Conservation (phyloP, 352 stramenopile species). For the Blastocystis sp. region DNA sequence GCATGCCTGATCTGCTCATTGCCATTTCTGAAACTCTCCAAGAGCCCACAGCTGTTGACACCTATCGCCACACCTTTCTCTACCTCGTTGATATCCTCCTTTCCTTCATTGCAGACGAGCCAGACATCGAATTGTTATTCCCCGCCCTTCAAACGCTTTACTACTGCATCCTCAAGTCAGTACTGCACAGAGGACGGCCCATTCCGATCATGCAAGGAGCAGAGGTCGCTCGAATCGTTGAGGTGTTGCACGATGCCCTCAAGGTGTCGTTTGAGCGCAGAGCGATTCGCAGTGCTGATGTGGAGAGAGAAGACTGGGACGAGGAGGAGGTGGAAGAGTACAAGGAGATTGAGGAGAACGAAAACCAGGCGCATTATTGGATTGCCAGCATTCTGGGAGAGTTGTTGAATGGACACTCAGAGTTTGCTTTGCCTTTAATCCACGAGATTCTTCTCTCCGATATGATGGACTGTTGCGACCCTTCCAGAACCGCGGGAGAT, state of each 20-base stretch:
- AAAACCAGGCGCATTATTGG: conserved; percentile 11
- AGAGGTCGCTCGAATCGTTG: background rate
- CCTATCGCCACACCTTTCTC: conserved; percentile 15
- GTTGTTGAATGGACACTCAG: background rate
- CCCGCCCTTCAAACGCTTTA: conserved; percentile 27
- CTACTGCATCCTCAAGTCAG: background rate
- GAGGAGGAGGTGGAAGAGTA: conserved; percentile 59
- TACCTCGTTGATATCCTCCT: conserved; percentile 33
- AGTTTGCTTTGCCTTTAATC: background rate
- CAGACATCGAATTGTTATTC: conserved; percentile 9
- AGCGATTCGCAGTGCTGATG: background rate
- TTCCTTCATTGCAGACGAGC: conserved; percentile 19
- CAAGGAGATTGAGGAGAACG: conserved; percentile 29
- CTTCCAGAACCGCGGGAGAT: conserved; percentile 21
- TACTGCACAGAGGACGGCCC: background rate
- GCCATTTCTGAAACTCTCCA: background rate
- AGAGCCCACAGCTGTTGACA: background rate
- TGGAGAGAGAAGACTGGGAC: conserved; percentile 48
- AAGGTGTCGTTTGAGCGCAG: conserved; percentile 3
- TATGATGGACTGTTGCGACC: background rate
- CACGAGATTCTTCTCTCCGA: conserved; percentile 47
- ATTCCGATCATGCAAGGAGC: background rate
- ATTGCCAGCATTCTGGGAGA: background rate
- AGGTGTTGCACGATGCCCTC: background rate
- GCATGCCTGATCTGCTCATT: conserved; percentile 25